phyloP scores from a whole-genome alignment of 2,329 filamentous ascomycete genomes.

The Alternaria arbusti region DNA sequence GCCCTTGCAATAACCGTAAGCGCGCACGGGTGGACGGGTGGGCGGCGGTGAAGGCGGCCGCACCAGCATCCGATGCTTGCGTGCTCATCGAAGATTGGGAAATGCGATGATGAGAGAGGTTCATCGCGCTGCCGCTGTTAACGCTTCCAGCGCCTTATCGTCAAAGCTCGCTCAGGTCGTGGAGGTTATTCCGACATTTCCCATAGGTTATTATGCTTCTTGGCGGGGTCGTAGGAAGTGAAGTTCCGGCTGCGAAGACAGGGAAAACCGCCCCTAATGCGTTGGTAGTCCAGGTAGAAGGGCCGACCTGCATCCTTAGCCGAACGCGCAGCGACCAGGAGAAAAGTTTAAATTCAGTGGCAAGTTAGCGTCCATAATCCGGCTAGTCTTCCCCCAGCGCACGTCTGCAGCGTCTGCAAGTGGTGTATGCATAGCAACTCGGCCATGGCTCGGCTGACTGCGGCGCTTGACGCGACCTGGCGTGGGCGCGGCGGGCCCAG shows the following conservation, averaged over 20 bases:
- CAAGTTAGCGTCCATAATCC: constrained; percentile 33
- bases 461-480: constrained; percentile 33
- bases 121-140: constrained; percentile 17
- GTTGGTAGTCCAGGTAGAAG: constrained; percentile 26
- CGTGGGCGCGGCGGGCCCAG: constrained; percentile 14
- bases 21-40: constrained; percentile 15
- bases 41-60: constrained; percentile 30
- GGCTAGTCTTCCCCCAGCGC: constrained; percentile 21
- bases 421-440: constrained; percentile 32
- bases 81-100: constrained; percentile 21
- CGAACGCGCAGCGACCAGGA: constrained; percentile 20
- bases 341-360: constrained; percentile 36
- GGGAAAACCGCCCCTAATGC: constrained; percentile 17
- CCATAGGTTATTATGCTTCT: constrained; percentile 25
- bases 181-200: constrained; percentile 26
- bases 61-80: constrained; percentile 26
- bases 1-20: constrained; percentile 3
- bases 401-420: constrained; percentile 14
- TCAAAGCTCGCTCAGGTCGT: constrained; percentile 5
- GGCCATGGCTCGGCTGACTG: constrained; percentile 39
- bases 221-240: constrained; percentile 21
- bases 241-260: constrained; percentile 25
- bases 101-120: constrained; percentile 29
- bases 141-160: constrained; percentile 7
- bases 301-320: constrained; percentile 27